Base-by-base conservation (phyloP, 331 rosid genomes). In the Telfairia occidentalis region DNA sequence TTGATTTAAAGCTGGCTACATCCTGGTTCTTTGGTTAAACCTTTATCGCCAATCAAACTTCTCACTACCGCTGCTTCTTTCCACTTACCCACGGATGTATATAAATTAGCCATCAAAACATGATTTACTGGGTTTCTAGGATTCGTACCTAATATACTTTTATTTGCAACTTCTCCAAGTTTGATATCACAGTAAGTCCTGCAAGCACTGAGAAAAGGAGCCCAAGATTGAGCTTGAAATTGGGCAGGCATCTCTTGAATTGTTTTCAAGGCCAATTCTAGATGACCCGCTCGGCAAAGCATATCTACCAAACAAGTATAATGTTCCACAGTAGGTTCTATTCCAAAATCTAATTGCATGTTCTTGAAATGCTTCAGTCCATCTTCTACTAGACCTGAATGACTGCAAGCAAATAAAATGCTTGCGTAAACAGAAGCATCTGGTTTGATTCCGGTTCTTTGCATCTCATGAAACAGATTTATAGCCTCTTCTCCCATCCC, bases 91-190 rank as follows among this genome's bases (percentile, higher is more conserved):
- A 63, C 24, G 76, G 87, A 85, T 78, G 84, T 74, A 67, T 83
- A 87, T 83, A 87, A 83, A 81, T 87, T 87, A 81, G 92, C 83
- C 87, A 87, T 74, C 64, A 80, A 65, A 49, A 87, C 84, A 82
- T 78, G 82, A 78, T 48, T 83, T 60, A 80, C 82, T 53, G 85
- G 74, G 28, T 32, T 74, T 74, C 71, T 79, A 8, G 74, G 73
- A 80, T 76, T 55, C 12, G 53, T 55, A 12, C 81, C 80, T 73
- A 70, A 74, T 79, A 87, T 78, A 65, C 73, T 82, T 24, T 10
- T 29, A 64, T 82, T 75, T 5, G 78, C 92, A 77, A 83, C 60
- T 82, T 87, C 87, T 43, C 86, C 89, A 32, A 85, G 71, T 78
- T 79, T 79, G 21, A 78, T 43, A 77, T 80, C 83, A 42, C 86